Percentiles rank a stretch among this genome's conserved stretches.
Evolutionary conservation across 441 rosid species (phyloP).

Genomic region (Cnidoscolus chayamansa): DNA sequence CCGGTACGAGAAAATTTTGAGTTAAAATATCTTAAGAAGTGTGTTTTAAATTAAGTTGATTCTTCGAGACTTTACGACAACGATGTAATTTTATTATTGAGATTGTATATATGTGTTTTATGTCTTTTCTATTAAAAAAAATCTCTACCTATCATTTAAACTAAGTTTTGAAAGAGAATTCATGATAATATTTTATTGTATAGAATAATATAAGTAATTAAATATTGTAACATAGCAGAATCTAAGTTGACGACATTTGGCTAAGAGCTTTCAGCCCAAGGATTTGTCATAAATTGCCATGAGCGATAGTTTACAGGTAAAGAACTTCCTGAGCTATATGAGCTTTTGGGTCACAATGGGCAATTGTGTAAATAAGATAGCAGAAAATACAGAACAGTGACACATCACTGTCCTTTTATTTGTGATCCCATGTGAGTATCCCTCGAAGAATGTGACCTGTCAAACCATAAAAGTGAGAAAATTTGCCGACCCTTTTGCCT

Average conservation of each 20-base stretch:
- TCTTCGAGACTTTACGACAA: too few relatives aligned
- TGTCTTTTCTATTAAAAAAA: too few relatives aligned
- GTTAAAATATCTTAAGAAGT: too few relatives aligned
- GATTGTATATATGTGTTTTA: too few relatives aligned
- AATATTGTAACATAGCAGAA: slow-evolving; percentile 5
- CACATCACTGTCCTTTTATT: slow-evolving; percentile 36
- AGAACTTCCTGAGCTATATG: neutral
- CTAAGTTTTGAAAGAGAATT: neutral
- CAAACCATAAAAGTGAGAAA: slow-evolving; percentile 31
- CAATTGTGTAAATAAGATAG: slow-evolving; percentile 15
- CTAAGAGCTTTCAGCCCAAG: slow-evolving; percentile 6
- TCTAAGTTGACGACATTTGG: slow-evolving; percentile 13
- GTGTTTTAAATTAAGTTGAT: too few relatives aligned
- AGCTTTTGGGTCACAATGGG: slow-evolving; percentile 13
- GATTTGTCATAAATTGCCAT: slow-evolving; percentile 12
- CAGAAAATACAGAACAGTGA: slow-evolving; percentile 17
- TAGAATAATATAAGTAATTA: neutral
- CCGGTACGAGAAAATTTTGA: too few relatives aligned
- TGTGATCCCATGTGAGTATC: slow-evolving; percentile 59
- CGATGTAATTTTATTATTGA: too few relatives aligned
- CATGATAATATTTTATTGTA: neutral
- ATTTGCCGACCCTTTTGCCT: slow-evolving; percentile 28
- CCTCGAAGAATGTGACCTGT: slow-evolving; percentile 45
- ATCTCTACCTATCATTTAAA: neutral
- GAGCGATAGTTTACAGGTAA: neutral